These are phyloP conservation scores for Chloromonas sp. DNA, from an alignment of 163 green algal genomes.

Conservation along the genomic window DNA sequence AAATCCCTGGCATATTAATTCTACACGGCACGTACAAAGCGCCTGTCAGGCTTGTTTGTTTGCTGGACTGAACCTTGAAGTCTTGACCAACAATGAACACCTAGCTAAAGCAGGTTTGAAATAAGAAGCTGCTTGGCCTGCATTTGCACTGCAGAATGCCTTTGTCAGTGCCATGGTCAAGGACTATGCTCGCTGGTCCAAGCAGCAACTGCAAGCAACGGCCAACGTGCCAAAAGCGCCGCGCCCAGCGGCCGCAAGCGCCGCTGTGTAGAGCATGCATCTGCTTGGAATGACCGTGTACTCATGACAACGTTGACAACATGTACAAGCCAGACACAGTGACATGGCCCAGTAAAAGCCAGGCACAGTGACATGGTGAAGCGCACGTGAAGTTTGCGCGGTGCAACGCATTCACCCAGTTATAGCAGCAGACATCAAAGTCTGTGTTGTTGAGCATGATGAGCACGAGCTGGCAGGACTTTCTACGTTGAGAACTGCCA, in stretches of 20 bases:
- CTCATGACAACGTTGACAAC: too few species aligned
- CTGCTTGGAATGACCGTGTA: not conserved
- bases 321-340: too few species aligned
- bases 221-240: not conserved
- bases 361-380: too few species aligned
- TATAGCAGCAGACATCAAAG: too few species aligned
- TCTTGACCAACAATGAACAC: too few species aligned
- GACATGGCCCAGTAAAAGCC: too few species aligned
- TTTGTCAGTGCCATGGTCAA: not conserved
- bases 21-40: not conserved
- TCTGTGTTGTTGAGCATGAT: too few species aligned
- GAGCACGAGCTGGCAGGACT: too few species aligned
- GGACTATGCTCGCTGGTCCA: constrained; percentile 3
- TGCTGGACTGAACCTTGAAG: not conserved
- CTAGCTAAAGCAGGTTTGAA: not conserved
- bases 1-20: not conserved
- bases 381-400: too few species aligned
- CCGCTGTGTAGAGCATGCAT: not conserved
- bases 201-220: not conserved
- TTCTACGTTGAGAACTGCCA: too few species aligned
- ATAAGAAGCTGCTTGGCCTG: not conserved
- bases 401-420: too few species aligned
- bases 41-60: not conserved
- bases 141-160: not conserved
- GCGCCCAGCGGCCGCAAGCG: not conserved